These are phyloP conservation scores for Halteria grandinella DNA, from an alignment of 73 alveolate genomes.

Conservation along the genomic window DNA sequence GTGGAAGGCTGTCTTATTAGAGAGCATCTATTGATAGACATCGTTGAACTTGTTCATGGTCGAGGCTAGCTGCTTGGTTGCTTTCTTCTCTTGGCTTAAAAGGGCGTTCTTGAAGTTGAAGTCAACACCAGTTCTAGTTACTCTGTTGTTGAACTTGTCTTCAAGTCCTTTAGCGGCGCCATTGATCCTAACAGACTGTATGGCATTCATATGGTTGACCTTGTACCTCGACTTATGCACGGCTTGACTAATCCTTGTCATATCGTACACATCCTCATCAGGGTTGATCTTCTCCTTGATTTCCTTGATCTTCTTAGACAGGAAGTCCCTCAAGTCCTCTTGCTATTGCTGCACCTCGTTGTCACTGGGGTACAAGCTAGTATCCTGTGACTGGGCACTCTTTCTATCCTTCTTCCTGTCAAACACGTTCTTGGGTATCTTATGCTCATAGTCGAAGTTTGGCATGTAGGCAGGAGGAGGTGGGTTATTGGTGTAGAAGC, in stretches of 20 bases:
- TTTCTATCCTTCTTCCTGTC: constrained; percentile 5
- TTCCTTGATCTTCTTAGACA: constrained; percentile 35
- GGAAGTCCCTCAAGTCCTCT: constrained; percentile 38
- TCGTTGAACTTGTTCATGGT: too few species aligned
- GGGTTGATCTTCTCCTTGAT: constrained; percentile 32
- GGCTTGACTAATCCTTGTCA: background rate
- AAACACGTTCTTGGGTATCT: background rate
- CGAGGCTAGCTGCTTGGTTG: background rate
- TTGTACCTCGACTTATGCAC: constrained; percentile 27
- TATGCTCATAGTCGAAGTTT: background rate
- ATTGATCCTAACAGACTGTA: constrained; percentile 43
- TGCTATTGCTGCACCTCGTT: background rate
- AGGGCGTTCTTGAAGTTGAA: constrained; percentile 42
- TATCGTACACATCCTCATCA: constrained; percentile 22
- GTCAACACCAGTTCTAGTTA: constrained; percentile 58
- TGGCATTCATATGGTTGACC: constrained; percentile 49
- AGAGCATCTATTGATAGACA: too few species aligned
- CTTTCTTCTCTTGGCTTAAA: constrained; percentile 21
- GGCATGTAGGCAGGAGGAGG: too few species aligned
- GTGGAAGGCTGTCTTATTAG: too few species aligned
- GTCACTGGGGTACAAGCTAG: constrained; percentile 14
- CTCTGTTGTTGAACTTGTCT: constrained; percentile 42
- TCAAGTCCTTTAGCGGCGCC: constrained; percentile 50
- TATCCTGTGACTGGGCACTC: constrained; percentile 19
- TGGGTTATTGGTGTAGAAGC: too few species aligned